A percentile compares a stretch with the other conserved stretches of the same genome.
Evolutionary conservation across 495 filamentous ascomycete genomes (phyloP).

Genomic region (Talaromyces nanjingensis): DNA sequence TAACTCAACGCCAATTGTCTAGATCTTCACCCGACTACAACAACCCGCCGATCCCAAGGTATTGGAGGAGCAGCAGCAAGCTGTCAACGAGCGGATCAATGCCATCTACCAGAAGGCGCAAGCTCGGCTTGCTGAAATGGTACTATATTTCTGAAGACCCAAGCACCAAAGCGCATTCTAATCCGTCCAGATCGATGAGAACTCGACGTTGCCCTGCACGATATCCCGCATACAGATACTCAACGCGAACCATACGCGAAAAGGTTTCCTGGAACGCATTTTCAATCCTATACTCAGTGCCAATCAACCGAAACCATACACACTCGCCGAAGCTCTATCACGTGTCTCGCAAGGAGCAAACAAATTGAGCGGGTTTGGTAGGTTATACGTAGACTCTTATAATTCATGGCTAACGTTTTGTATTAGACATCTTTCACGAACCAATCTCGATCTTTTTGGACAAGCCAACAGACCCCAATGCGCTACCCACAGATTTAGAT

Average conservation of each 20-base stretch:
- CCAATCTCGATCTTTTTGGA: constrained; percentile 76
- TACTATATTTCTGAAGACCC: constrained; percentile 12
- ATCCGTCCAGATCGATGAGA: constrained; percentile 60
- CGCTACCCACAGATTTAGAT: constrained; percentile 65
- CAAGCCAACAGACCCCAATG: constrained; percentile 52
- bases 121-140: constrained; percentile 49
- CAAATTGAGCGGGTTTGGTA: constrained; percentile 79
- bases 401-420: neutral
- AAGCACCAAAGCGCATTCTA: neutral
- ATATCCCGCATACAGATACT: constrained; percentile 78
- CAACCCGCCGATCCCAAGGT: constrained; percentile 53
- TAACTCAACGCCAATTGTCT: constrained; percentile 2
- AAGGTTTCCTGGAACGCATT: constrained; percentile 69
- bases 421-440: constrained; percentile 75
- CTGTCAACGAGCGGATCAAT: constrained; percentile 53
- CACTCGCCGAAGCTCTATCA: constrained; percentile 66
- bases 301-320: constrained; percentile 59
- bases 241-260: constrained; percentile 68
- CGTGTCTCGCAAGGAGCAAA: constrained; percentile 59
- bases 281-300: constrained; percentile 69
- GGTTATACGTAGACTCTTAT: neutral
- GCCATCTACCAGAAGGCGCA: constrained; percentile 62
- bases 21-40: constrained; percentile 64
- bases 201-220: constrained; percentile 69
- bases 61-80: constrained; percentile 54